Evolutionary conservation across 345 rosid species (phyloP).

Genomic region (Odontarrhena argentea): DNA sequence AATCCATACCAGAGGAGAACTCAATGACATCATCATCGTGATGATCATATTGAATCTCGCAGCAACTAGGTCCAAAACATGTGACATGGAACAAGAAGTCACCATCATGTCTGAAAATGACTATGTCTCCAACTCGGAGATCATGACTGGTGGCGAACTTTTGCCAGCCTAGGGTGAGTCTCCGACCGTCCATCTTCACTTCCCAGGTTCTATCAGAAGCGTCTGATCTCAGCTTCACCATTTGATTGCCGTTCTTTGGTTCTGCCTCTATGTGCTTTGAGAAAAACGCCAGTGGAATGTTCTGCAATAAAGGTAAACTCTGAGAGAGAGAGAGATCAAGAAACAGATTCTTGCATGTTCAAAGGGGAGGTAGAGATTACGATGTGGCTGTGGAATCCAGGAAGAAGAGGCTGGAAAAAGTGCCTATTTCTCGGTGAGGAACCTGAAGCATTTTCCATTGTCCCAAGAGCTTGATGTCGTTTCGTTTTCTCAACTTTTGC

Average conservation of each 20-base stretch:
- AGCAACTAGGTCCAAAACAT: slow-evolving; percentile 22
- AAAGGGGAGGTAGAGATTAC: neutral
- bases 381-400: neutral
- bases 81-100: slow-evolving; percentile 30
- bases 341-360: neutral
- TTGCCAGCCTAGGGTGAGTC: slow-evolving; percentile 35
- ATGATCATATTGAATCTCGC: slow-evolving; percentile 25
- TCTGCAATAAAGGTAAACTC: slow-evolving; percentile 6
- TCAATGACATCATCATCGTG: neutral
- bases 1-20: slow-evolving; percentile 21
- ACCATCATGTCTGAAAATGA: slow-evolving; percentile 29
- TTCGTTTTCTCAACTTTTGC: no score
- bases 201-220: slow-evolving; percentile 19
- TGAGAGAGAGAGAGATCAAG: neutral
- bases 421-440: neutral
- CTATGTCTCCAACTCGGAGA: slow-evolving; percentile 26
- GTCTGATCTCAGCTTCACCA: slow-evolving; percentile 16
- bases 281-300: slow-evolving; percentile 19
- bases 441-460: slow-evolving; percentile 27
- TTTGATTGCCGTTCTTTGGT: neutral
- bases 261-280: slow-evolving; percentile 1
- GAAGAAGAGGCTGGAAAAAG: slow-evolving; percentile 30
- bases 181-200: slow-evolving; percentile 23
- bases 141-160: slow-evolving; percentile 23
- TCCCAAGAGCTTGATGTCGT: no score